A percentile compares a stretch with the other conserved stretches of the same genome.
phyloP scores from a whole-genome alignment of 2,329 filamentous ascomycete genomes.

The Ceratocystis colombiana region DNA sequence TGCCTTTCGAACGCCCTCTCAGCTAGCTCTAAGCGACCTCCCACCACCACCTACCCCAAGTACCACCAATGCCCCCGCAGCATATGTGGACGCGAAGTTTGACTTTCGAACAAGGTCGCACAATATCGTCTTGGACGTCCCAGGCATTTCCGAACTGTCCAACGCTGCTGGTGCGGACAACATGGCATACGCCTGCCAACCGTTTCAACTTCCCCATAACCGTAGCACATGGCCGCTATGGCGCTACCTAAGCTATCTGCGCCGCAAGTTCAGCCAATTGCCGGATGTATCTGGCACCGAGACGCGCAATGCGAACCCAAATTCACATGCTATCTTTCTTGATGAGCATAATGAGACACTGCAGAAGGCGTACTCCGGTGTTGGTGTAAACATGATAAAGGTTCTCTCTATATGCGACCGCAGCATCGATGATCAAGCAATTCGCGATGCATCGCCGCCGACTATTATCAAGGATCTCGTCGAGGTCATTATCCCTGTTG shows the following conservation, averaged over 20 bases:
- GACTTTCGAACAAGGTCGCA: too few relatives aligned
- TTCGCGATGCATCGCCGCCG: too few relatives aligned
- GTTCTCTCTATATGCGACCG: background rate
- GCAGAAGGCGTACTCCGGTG: slow-evolving; percentile 17
- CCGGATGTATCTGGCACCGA: background rate
- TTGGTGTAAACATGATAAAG: slow-evolving; percentile 10
- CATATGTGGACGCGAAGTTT: too few relatives aligned
- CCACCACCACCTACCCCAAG: background rate
- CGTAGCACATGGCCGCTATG: slow-evolving; percentile 21
- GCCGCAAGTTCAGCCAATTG: slow-evolving; percentile 17
- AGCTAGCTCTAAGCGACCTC: background rate
- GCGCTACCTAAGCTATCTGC: slow-evolving; percentile 23
- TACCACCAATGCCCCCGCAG: background rate
- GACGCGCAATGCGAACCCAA: background rate
- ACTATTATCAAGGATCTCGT: too few relatives aligned
- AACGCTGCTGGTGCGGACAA: background rate
- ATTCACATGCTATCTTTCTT: slow-evolving; percentile 1
- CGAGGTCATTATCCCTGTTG: slow-evolving; percentile 19
- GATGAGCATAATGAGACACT: slow-evolving; percentile 3
- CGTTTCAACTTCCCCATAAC: slow-evolving; percentile 18
- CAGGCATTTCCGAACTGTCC: background rate
- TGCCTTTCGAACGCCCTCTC: background rate
- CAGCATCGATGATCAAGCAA: background rate
- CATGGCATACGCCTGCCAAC: slow-evolving; percentile 8
- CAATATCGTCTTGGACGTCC: background rate